These are phyloP conservation scores for Odontarrhena argentea DNA, from an alignment of 345 rosid species.

Conservation along the genomic window DNA sequence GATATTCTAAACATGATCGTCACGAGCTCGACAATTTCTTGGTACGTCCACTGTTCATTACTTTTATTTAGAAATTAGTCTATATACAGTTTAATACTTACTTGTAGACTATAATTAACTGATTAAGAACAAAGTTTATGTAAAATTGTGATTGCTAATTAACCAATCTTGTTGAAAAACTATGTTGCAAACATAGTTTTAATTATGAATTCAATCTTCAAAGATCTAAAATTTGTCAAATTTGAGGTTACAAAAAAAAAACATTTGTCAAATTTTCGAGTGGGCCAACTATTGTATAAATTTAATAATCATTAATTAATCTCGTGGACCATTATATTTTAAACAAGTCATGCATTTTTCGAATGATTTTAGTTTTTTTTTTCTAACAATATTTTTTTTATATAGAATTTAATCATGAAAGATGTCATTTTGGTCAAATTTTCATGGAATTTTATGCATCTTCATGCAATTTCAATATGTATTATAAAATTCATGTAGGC, in stretches of 20 bases:
- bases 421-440: background rate
- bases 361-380: background rate
- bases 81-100: no score
- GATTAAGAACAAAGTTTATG: background rate
- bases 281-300: slow-evolving; percentile 2
- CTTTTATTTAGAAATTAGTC: background rate
- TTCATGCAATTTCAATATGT: background rate
- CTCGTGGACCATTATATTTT: background rate
- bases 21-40: slow-evolving; percentile 94
- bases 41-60: slow-evolving; percentile 47
- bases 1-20: slow-evolving; percentile 59
- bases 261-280: background rate
- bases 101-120: no score
- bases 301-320: background rate
- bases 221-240: background rate
- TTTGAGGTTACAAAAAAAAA: no score
- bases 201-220: background rate
- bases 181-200: background rate
- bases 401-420: background rate
- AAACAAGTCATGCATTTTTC: background rate
- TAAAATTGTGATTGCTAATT: background rate
- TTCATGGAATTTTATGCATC: slow-evolving; percentile 6
- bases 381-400: background rate
- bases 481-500: slow-evolving; percentile 7
- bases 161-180: background rate